Evolutionary conservation across 1,284 basidiomycete species (phyloP).

Genomic region (Ganoderma leucocontextum): DNA sequence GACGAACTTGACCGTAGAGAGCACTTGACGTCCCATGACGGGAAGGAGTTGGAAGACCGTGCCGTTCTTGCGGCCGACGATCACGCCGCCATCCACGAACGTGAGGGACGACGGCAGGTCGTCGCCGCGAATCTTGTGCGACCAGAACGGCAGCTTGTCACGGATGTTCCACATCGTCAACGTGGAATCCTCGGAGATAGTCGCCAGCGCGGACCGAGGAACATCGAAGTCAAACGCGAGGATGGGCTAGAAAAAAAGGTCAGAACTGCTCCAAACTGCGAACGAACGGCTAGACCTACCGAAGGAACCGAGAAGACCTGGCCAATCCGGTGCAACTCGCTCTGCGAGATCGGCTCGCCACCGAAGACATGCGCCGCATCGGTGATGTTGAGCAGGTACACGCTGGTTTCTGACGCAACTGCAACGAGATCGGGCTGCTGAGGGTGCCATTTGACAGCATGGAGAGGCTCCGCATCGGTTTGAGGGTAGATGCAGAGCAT

Average conservation of each 20-base stretch:
- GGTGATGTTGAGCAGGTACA: slow-evolving; percentile 76
- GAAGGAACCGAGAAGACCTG: slow-evolving; percentile 73
- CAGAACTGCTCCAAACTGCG: slow-evolving; percentile 5
- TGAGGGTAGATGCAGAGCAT: slow-evolving; percentile 75
- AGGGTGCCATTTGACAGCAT: slow-evolving; percentile 85
- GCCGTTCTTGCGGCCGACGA: slow-evolving; percentile 81
- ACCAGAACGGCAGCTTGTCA: slow-evolving; percentile 76
- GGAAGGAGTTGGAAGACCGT: slow-evolving; percentile 82
- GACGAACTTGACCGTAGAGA: slow-evolving; percentile 82
- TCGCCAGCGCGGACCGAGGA: slow-evolving; percentile 74
- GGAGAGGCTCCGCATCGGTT: slow-evolving; percentile 65
- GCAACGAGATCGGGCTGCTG: slow-evolving; percentile 79
- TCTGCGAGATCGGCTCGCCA: slow-evolving; percentile 68
- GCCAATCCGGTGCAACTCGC: slow-evolving; percentile 70
- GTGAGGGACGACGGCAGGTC: slow-evolving; percentile 81
- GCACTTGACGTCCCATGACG: slow-evolving; percentile 69
- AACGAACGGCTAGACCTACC: slow-evolving; percentile 52
- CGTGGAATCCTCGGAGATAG: slow-evolving; percentile 81
- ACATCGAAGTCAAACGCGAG: slow-evolving; percentile 85
- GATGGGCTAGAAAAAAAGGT: slow-evolving; percentile 58
- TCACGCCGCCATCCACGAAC: slow-evolving; percentile 80
- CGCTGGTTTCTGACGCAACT: slow-evolving; percentile 75
- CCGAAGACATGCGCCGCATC: slow-evolving; percentile 64
- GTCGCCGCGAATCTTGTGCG: slow-evolving; percentile 77
- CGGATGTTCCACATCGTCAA: slow-evolving; percentile 81